These are phyloP conservation scores for Rhododendron henanense DNA, from an alignment of 148 eudicot genomes.

Conservation along the genomic window DNA sequence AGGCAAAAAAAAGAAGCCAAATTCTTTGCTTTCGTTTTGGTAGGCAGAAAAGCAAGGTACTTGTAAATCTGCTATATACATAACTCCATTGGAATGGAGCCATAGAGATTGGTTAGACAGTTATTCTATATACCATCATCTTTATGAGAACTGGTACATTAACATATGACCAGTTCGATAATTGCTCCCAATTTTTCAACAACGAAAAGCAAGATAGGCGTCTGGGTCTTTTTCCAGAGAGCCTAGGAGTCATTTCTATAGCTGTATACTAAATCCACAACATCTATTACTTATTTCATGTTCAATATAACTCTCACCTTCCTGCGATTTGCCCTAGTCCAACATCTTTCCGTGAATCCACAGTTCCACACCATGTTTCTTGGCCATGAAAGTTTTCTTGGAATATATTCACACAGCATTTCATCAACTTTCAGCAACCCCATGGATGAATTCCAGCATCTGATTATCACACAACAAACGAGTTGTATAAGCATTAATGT, in stretches of 20 bases:
- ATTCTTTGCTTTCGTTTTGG: neutral
- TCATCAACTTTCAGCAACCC: neutral
- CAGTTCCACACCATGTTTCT: neutral
- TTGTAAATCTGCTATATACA: neutral
- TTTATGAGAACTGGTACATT: neutral
- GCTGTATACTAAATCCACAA: neutral
- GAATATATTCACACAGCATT: neutral
- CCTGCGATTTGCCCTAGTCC: neutral
- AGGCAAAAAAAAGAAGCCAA: neutral
- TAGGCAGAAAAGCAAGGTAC: neutral
- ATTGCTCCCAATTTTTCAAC: neutral
- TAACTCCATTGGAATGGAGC: neutral
- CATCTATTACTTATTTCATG: neutral
- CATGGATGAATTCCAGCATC: neutral
- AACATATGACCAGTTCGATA: neutral
- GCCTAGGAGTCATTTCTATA: neutral
- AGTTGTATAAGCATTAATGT: neutral
- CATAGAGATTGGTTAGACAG: neutral
- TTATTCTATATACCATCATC: neutral
- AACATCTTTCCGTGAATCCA: neutral
- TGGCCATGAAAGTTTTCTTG: neutral
- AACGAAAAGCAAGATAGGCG: neutral
- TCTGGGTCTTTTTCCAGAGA: neutral
- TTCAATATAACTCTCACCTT: neutral
- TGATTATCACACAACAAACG: neutral